Percentiles rank a stretch among this genome's conserved stretches.
Evolutionary conservation across 352 stramenopile genomes (phyloP).

Genomic region (Phytopythium vexans): DNA sequence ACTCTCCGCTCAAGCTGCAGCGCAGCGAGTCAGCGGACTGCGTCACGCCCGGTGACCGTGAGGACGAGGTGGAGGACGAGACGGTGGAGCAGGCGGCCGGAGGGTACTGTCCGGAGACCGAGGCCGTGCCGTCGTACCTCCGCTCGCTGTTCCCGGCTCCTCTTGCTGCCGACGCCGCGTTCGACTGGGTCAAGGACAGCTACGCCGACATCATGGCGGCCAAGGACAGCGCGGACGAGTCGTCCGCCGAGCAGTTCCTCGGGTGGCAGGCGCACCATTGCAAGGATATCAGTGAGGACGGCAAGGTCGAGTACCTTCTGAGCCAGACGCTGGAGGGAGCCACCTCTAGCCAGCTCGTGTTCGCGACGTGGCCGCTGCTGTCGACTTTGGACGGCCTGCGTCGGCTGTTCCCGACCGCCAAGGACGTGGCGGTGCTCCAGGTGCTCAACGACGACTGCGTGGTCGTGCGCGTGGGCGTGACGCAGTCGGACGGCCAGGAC

Average conservation of each 20-base stretch:
- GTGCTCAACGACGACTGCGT: slow-evolving; percentile 50
- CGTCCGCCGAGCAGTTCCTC: slow-evolving; percentile 7
- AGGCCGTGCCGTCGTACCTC: slow-evolving; percentile 33
- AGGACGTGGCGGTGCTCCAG: slow-evolving; percentile 36
- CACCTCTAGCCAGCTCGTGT: slow-evolving; percentile 33
- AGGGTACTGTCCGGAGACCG: slow-evolving; percentile 37
- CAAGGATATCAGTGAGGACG: slow-evolving; percentile 2
- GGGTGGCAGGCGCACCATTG: slow-evolving; percentile 29
- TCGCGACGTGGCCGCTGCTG: slow-evolving; percentile 39
- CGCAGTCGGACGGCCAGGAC: slow-evolving; percentile 23
- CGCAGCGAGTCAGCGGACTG: slow-evolving; percentile 3
- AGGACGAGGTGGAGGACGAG: slow-evolving; percentile 11
- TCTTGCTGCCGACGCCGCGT: slow-evolving; percentile 30
- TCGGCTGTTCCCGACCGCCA: slow-evolving; percentile 33
- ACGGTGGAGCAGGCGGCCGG: slow-evolving; percentile 9
- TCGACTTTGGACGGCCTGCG: slow-evolving; percentile 22
- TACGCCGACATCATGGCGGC: slow-evolving; percentile 39
- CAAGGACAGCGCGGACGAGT: slow-evolving; percentile 6
- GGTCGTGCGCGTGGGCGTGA: slow-evolving; percentile 27
- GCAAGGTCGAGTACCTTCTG: slow-evolving; percentile 26
- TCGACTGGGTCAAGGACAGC: slow-evolving; percentile 50
- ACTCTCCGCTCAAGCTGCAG: slow-evolving; percentile 4
- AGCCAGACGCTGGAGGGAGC: slow-evolving; percentile 27
- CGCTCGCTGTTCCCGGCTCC: slow-evolving; percentile 30
- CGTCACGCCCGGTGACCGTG: slow-evolving; percentile 1